phyloP scores from a whole-genome alignment of 768 basidiomycete genomes.

The Mrakia frigida region DNA sequence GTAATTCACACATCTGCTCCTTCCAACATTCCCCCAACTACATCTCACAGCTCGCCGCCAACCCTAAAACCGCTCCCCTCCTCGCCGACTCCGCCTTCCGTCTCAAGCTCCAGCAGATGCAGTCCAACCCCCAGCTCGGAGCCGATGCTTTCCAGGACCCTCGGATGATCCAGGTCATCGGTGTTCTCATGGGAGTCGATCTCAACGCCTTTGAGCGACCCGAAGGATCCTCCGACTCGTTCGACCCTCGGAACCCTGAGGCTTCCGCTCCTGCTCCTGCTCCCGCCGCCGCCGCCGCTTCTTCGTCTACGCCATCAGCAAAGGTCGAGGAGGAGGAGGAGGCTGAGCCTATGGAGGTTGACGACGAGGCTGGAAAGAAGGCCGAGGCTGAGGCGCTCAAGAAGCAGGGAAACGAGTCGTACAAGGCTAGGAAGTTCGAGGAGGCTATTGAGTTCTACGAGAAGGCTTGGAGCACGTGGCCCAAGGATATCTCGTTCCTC shows the following conservation, averaged over 20 bases:
- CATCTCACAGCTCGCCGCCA: constrained; percentile 57
- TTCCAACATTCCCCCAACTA: no score
- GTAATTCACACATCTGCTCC: no score
- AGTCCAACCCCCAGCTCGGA: constrained; percentile 36
- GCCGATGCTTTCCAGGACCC: constrained; percentile 65
- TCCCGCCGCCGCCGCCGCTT: constrained; percentile 14
- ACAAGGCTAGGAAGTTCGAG: constrained; percentile 79
- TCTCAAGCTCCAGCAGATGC: constrained; percentile 50
- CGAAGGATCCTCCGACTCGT: constrained; percentile 72
- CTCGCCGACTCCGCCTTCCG: constrained; percentile 78
- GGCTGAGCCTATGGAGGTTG: constrained; percentile 47
- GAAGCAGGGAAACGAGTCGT: constrained; percentile 67
- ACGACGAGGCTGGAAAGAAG: constrained; percentile 67
- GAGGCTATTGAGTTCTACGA: constrained; percentile 69
- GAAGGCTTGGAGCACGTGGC: constrained; percentile 87
- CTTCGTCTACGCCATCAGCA: constrained; percentile 10
- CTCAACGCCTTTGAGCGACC: constrained; percentile 76
- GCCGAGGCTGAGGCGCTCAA: constrained; percentile 74
- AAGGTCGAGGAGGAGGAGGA: constrained; percentile 28
- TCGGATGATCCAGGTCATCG: constrained; percentile 78
- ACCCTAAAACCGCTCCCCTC: constrained; percentile 78
- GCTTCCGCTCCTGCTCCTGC: constrained; percentile 23
- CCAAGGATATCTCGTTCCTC: constrained; percentile 87
- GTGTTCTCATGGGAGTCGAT: constrained; percentile 88
- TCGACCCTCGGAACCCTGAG: constrained; percentile 29